These are phyloP conservation scores for Rubia yunnanensis DNA, from an alignment of 257 asterid genomes.

Conservation along the genomic window DNA sequence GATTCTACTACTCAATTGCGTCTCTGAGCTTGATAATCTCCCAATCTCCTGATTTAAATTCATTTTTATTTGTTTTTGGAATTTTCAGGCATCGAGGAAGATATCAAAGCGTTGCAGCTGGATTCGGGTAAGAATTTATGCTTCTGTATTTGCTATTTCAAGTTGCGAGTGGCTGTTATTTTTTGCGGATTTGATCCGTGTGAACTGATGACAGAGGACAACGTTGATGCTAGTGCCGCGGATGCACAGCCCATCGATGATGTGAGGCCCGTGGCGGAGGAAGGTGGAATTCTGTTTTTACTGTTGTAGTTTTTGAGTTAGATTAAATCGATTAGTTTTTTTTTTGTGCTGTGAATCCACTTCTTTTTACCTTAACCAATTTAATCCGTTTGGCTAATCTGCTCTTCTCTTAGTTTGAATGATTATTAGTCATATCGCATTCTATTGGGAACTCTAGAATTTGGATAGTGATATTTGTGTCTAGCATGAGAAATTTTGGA, in stretches of 20 bases:
- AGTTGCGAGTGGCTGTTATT: neutral
- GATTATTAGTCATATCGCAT: neutral
- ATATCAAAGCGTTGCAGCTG: slow-evolving; percentile 80
- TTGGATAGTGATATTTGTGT: neutral
- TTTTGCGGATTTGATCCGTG: neutral
- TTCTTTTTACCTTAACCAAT: neutral
- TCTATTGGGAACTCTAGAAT: neutral
- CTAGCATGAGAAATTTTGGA: neutral
- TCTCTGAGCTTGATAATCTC: neutral
- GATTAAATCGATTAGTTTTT: neutral
- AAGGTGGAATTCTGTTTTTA: slow-evolving; percentile 12
- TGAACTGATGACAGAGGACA: slow-evolving; percentile 21
- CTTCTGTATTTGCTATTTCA: neutral
- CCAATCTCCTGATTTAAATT: neutral
- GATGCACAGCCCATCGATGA: slow-evolving; percentile 27
- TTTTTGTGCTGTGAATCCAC: neutral
- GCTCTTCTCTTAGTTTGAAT: neutral
- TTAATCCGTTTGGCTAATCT: neutral
- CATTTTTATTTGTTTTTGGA: neutral
- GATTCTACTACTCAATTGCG: neutral
- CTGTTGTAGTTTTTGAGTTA: neutral
- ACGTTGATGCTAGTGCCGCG: slow-evolving; percentile 14
- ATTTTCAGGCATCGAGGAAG: slow-evolving; percentile 67
- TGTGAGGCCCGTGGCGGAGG: slow-evolving; percentile 21
- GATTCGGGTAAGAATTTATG: slow-evolving; percentile 49